Evolutionary conservation across 805 yeast species (phyloP).

Genomic region (Dipodascus albidus): DNA sequence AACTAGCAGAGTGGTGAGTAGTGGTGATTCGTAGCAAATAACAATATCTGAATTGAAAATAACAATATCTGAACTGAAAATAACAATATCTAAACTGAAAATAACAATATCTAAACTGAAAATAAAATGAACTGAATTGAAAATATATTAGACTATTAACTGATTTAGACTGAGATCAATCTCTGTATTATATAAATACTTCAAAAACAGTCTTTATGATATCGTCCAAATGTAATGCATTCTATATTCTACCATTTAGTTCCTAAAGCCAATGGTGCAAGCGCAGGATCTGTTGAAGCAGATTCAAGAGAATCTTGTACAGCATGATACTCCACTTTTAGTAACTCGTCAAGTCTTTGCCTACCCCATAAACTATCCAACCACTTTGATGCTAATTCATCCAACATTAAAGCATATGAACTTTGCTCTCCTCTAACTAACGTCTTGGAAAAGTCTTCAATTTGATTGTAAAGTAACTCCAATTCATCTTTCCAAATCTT

Average conservation of each 20-base stretch:
- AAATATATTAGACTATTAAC: too few species aligned
- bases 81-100: too few species aligned
- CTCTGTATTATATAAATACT: too few species aligned
- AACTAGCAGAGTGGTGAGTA: too few species aligned
- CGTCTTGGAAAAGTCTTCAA: conserved; percentile 6
- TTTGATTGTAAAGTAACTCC: conserved; percentile 27
- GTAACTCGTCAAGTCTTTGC: conserved; percentile 4
- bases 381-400: conserved; percentile 4
- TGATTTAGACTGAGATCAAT: too few species aligned
- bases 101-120: too few species aligned
- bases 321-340: conserved; percentile 11
- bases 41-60: too few species aligned
- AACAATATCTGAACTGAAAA: too few species aligned
- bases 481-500: conserved; percentile 24
- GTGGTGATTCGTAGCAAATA: too few species aligned
- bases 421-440: neutral
- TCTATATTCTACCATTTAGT: neutral
- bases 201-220: too few species aligned
- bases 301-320: conserved; percentile 4
- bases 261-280: neutral
- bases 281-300: neutral
- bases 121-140: too few species aligned
- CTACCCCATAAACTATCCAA: conserved; percentile 7
- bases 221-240: neutral
- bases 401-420: neutral